Conservation (phyloP, 495 filamentous ascomycete species). For the Achaetomiella virescens region DNA sequence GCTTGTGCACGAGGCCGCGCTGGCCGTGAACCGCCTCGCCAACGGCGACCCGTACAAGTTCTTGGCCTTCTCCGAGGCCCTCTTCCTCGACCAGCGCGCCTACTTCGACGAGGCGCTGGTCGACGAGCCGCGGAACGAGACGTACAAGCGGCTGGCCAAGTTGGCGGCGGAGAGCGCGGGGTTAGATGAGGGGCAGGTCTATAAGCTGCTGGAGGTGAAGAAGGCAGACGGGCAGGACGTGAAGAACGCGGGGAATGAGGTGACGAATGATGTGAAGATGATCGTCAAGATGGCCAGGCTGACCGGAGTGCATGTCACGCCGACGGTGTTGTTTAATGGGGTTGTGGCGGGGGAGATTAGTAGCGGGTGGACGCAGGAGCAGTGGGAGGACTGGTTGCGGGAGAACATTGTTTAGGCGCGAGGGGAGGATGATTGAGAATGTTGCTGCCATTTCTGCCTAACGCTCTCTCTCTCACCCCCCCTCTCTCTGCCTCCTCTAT, state of each 20-base stretch:
- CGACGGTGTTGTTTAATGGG: constrained; percentile 83
- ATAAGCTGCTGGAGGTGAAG: constrained; percentile 55
- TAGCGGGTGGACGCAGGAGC: constrained; percentile 65
- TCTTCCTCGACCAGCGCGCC: constrained; percentile 63
- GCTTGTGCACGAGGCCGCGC: constrained; percentile 77
- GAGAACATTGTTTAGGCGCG: constrained; percentile 59
- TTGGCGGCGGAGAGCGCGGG: constrained; percentile 57
- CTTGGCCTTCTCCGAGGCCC: constrained; percentile 65
- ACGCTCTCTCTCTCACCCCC: neutral
- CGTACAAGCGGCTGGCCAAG: constrained; percentile 70
- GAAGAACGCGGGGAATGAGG: constrained; percentile 67
- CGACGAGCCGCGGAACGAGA: constrained; percentile 73
- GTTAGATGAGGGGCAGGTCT: constrained; percentile 58
- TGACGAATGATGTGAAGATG: constrained; percentile 82
- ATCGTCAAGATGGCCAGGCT: constrained; percentile 74
- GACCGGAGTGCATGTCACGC: constrained; percentile 79
- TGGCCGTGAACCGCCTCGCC: constrained; percentile 63
- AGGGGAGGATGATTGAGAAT: neutral
- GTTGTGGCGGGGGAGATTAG: constrained; percentile 72
- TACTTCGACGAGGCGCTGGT: constrained; percentile 82
- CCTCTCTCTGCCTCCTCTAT: neutral
- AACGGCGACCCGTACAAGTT: constrained; percentile 64
- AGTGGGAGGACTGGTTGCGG: constrained; percentile 81
- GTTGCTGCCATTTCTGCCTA: neutral
- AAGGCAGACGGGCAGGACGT: constrained; percentile 59